phyloP scores from a whole-genome alignment of 2,329 filamentous ascomycete species.

The Paecilomyces niveus region DNA sequence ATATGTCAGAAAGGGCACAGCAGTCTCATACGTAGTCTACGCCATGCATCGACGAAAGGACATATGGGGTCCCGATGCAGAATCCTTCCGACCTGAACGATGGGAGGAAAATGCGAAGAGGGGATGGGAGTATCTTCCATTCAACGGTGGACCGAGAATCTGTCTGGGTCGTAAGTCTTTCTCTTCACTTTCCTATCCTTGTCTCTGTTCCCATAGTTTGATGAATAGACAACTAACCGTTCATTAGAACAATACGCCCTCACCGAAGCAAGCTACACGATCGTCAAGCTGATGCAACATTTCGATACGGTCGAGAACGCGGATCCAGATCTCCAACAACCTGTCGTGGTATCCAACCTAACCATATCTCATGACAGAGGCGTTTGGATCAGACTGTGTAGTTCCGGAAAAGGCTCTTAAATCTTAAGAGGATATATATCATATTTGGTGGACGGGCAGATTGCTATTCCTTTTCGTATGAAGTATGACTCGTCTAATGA shows the following conservation, averaged over 20 bases:
- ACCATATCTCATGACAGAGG: background rate
- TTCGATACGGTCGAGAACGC: slow-evolving; percentile 28
- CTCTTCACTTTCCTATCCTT: background rate
- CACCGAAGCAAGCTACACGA: slow-evolving; percentile 34
- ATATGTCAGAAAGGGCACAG: slow-evolving; percentile 57
- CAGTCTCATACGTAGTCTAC: slow-evolving; percentile 61
- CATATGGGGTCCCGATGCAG: slow-evolving; percentile 38
- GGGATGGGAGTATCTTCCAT: slow-evolving; percentile 33
- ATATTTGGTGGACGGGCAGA: background rate
- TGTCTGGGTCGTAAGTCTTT: slow-evolving; percentile 30
- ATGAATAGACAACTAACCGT: background rate
- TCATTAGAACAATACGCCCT: slow-evolving; percentile 34
- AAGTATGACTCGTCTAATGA: background rate
- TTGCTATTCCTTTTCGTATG: background rate
- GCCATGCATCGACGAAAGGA: slow-evolving; percentile 63
- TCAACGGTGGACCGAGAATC: slow-evolving; percentile 33
- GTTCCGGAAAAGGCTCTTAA: background rate
- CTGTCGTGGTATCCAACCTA: background rate
- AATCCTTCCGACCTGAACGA: slow-evolving; percentile 43
- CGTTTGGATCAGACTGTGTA: background rate
- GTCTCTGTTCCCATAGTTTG: background rate
- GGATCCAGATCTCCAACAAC: background rate
- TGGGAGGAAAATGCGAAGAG: slow-evolving; percentile 36
- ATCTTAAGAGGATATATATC: background rate
- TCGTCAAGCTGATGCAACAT: slow-evolving; percentile 30